Conservation (phyloP, 148 eudicot genomes). For the Rhododendron griersonianum region DNA sequence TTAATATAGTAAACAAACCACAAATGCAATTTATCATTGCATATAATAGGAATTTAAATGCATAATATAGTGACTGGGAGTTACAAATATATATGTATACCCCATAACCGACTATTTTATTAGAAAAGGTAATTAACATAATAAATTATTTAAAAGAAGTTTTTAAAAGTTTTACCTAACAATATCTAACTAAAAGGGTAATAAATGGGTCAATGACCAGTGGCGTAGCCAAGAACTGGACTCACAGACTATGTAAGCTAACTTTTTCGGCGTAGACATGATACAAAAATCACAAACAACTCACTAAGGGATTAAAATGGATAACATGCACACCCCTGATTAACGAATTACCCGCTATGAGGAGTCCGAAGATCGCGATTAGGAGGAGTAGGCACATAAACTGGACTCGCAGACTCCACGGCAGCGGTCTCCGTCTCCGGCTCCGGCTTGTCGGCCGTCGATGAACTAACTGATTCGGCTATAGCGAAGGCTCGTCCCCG, state of each 20-base stretch:
- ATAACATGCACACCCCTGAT: background rate
- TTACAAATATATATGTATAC: too few relatives aligned
- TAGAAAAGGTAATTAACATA: too few relatives aligned
- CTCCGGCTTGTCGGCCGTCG: background rate
- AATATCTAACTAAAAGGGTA: too few relatives aligned
- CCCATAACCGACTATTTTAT: too few relatives aligned
- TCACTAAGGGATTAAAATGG: background rate
- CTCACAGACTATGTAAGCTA: too few relatives aligned
- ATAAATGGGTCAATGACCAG: background rate
- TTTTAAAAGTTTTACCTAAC: too few relatives aligned
- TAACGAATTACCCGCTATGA: constrained; percentile 69
- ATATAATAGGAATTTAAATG: too few relatives aligned
- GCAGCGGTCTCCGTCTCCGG: background rate
- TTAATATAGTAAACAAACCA: too few relatives aligned
- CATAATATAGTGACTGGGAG: too few relatives aligned
- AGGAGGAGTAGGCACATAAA: constrained; percentile 61
- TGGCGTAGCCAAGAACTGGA: too few relatives aligned
- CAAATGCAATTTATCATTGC: too few relatives aligned
- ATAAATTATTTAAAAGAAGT: too few relatives aligned
- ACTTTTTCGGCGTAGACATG: background rate
- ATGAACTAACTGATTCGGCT: background rate
- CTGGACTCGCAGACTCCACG: constrained; percentile 26
- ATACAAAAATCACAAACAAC: background rate
- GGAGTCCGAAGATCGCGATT: constrained; percentile 71
- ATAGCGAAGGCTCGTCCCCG: background rate